Evolutionary conservation across 257 asterid genomes (phyloP).

Genomic region (Mitragyna speciosa): DNA sequence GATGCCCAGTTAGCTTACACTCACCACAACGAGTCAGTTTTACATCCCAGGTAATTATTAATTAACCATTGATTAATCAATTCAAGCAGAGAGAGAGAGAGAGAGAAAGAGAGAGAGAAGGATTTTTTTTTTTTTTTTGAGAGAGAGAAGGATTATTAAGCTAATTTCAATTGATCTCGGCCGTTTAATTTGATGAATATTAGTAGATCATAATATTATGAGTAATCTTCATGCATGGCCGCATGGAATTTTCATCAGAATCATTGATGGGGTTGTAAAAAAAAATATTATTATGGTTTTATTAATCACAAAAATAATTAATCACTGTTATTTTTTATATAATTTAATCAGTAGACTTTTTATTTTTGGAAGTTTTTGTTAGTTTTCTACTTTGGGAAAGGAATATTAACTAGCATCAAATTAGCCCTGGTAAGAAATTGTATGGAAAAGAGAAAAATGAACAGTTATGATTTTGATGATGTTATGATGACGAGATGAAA

Average conservation of each 20-base stretch:
- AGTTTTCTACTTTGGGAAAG: too few species aligned
- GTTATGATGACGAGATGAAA: not conserved
- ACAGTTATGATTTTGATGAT: not conserved
- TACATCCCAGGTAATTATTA: constrained; percentile 66
- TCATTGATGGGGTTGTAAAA: too few species aligned
- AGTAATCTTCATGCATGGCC: not conserved
- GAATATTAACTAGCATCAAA: not conserved
- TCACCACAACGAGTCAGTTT: constrained; percentile 64
- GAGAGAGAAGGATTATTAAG: not conserved
- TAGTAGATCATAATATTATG: not conserved
- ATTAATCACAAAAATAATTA: not conserved
- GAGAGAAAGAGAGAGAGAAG: not conserved
- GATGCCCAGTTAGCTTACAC: constrained; percentile 76
- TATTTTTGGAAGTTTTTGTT: too few species aligned
- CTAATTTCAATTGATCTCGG: constrained; percentile 2
- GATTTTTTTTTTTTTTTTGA: not conserved
- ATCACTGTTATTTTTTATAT: not conserved
- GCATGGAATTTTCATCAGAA: not conserved
- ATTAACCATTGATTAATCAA: not conserved
- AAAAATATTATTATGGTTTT: not conserved
- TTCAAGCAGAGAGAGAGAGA: not conserved
- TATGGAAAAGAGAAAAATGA: not conserved
- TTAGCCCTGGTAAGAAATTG: not conserved
- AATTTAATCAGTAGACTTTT: too few species aligned
- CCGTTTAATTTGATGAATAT: not conserved